Conservation (phyloP, 2,329 filamentous ascomycete species). For the Pseudovirgaria hyperparasitica region DNA sequence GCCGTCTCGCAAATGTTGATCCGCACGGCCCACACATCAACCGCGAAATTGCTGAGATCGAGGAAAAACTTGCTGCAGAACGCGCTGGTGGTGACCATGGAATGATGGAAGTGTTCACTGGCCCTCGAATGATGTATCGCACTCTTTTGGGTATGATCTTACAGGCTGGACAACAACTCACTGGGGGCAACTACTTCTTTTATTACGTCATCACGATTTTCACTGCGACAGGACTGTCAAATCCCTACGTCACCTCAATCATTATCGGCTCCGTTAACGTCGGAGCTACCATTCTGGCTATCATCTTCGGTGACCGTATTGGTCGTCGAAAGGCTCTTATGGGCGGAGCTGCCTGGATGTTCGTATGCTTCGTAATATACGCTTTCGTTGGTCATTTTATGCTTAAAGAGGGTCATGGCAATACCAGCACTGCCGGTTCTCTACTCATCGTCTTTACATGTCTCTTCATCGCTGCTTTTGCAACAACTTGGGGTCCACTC, state of each 20-base stretch:
- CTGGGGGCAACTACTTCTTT: slow-evolving; percentile 57
- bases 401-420: slow-evolving; percentile 19
- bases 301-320: slow-evolving; percentile 34
- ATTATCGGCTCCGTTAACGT: slow-evolving; percentile 38
- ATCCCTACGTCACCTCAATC: slow-evolving; percentile 34
- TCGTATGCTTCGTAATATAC: slow-evolving; percentile 46
- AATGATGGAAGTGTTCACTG: slow-evolving; percentile 48
- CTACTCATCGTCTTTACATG: slow-evolving; percentile 57
- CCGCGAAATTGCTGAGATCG: slow-evolving; percentile 42
- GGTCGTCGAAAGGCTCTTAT: slow-evolving; percentile 34
- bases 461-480: slow-evolving; percentile 53
- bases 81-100: slow-evolving; percentile 21
- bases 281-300: slow-evolving; percentile 32
- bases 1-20: slow-evolving; percentile 42
- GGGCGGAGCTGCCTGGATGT: slow-evolving; percentile 34
- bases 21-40: slow-evolving; percentile 41
- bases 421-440: slow-evolving; percentile 35
- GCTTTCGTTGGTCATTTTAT: slow-evolving; percentile 33
- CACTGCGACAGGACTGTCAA: slow-evolving; percentile 24
- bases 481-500: slow-evolving; percentile 57
- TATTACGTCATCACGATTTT: slow-evolving; percentile 38
- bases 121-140: slow-evolving; percentile 54
- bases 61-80: slow-evolving; percentile 42
- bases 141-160: slow-evolving; percentile 49
- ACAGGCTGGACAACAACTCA: slow-evolving; percentile 55